Base-by-base conservation (phyloP, 2,329 filamentous ascomycete species). In the Pseudogymnoascus sp. region DNA sequence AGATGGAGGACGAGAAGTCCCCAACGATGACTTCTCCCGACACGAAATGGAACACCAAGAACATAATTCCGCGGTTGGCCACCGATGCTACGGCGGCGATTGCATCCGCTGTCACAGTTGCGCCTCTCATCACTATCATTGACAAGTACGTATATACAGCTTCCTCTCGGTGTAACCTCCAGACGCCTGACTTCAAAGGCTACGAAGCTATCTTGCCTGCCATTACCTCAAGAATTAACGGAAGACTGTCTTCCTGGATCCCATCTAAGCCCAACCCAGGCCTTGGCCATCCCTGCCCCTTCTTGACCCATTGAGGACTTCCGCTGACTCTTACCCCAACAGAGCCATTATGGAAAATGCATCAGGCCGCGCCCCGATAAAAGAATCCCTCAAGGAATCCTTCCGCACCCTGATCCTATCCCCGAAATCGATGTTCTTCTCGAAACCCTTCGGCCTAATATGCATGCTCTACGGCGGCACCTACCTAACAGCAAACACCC, bases 101-200 rank as follows among this genome's bases (percentile, higher is more conserved):
- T 1, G 82, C 84, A 53, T 90, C 92, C 10, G 91, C 88, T 1
- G 83, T 82, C 6, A 78, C 95, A 65, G 88, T 96, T 59, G 91
- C 92, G 62, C 92, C 93, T 1, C 73, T 96, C 40, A 93, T 96
- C 67, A 89, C 89, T 38, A 88, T 95, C 68, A 95, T 97, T 75
- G 92, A 96, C 75, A 86, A 88, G 89, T 93, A 78, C 65, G 78
- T 71, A 37, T 40, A 26, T 19, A 35, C 31, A 17, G 31, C 23
- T n/a, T 37, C 19, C 15, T 38, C 35, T 7, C 64, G 50, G 50
- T 56, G 50, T 56, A 56, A 33, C 29, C 13, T 56, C 10, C 26
- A 56, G 50, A 26, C 11, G 29, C 50, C 50, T 56, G 31, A 56
- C 50, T 19, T 56, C 50, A 33, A 56, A 56, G 50, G 29, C 26